Percentiles rank a stretch among this genome's conserved stretches.
These are phyloP conservation scores for Aspergillus ellipticus DNA, from an alignment of 495 filamentous ascomycete genomes.

Conservation along the genomic window DNA sequence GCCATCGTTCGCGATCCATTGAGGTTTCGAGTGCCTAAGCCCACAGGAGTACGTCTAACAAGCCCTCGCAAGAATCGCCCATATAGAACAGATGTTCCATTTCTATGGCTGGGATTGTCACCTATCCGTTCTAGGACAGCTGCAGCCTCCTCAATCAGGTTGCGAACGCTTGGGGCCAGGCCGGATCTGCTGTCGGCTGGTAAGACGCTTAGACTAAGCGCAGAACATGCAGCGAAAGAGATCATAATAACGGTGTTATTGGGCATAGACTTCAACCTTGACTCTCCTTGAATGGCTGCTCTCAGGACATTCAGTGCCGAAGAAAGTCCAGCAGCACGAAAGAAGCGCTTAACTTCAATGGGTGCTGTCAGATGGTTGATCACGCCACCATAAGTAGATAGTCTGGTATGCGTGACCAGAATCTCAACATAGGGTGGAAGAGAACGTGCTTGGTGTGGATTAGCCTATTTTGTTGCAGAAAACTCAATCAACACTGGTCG, in stretches of 20 bases:
- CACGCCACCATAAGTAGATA: conserved; percentile 69
- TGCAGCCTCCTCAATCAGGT: conserved; percentile 65
- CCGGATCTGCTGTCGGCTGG: conserved; percentile 51
- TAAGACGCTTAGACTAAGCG: conserved; percentile 59
- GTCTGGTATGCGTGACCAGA: conserved; percentile 64
- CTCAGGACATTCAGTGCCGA: conserved; percentile 71
- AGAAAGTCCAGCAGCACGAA: conserved; percentile 64
- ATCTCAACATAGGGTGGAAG: conserved; percentile 73
- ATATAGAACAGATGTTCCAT: conserved; percentile 59
- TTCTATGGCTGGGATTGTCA: conserved; percentile 57
- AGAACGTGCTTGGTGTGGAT: conserved; percentile 42
- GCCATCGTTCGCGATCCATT: conserved; percentile 5
- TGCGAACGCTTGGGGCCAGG: conserved; percentile 62
- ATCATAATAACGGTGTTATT: conserved; percentile 79
- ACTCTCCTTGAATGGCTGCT: conserved; percentile 67
- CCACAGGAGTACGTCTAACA: conserved; percentile 39
- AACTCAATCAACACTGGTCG: background rate
- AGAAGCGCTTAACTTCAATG: conserved; percentile 65
- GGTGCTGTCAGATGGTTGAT: conserved; percentile 73
- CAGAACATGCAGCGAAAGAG: conserved; percentile 69
- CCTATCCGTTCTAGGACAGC: conserved; percentile 67
- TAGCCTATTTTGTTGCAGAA: background rate
- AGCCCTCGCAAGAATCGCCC: conserved; percentile 59
- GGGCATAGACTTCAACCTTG: conserved; percentile 67
- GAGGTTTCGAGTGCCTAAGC: conserved; percentile 5